Evolutionary conservation across 805 yeast genomes (phyloP).

Genomic region (Teunomyces kruisii): DNA sequence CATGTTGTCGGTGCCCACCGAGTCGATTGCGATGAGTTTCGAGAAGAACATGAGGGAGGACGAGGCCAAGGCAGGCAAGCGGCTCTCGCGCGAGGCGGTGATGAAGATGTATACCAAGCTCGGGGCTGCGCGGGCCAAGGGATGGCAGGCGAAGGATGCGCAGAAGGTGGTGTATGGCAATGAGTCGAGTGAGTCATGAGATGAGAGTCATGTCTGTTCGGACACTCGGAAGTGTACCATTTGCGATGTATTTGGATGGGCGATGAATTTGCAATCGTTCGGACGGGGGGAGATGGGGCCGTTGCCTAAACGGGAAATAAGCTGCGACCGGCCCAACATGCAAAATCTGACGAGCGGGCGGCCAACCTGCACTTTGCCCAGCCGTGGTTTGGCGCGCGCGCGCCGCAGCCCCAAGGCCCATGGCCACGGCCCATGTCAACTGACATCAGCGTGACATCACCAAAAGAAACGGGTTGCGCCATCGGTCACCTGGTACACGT

Average conservation of each 20-base stretch:
- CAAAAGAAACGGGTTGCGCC: no score
- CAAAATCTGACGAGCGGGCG: no score
- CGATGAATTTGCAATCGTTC: no score
- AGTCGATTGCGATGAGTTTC: slow-evolving; percentile 4
- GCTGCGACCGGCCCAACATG: no score
- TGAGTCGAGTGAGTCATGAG: no score
- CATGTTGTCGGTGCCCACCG: slow-evolving; percentile 7
- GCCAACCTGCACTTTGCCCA: no score
- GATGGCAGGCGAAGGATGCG: slow-evolving; percentile 25
- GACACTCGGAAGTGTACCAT: background rate
- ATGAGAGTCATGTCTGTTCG: background rate
- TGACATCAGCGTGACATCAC: no score
- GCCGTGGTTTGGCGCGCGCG: no score
- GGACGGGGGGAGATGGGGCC: background rate
- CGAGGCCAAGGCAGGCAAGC: background rate
- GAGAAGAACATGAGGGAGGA: background rate
- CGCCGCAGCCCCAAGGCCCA: no score
- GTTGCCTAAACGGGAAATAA: background rate
- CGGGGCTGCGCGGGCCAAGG: slow-evolving; percentile 24
- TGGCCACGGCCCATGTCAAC: no score
- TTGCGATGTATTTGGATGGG: no score
- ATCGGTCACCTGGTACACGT: no score
- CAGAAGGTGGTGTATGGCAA: slow-evolving; percentile 17
- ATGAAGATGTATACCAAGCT: slow-evolving; percentile 25
- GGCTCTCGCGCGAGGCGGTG: slow-evolving; percentile 9